Conservation (phyloP, 441 rosid species). For the Pelargonium citronellum region DNA sequence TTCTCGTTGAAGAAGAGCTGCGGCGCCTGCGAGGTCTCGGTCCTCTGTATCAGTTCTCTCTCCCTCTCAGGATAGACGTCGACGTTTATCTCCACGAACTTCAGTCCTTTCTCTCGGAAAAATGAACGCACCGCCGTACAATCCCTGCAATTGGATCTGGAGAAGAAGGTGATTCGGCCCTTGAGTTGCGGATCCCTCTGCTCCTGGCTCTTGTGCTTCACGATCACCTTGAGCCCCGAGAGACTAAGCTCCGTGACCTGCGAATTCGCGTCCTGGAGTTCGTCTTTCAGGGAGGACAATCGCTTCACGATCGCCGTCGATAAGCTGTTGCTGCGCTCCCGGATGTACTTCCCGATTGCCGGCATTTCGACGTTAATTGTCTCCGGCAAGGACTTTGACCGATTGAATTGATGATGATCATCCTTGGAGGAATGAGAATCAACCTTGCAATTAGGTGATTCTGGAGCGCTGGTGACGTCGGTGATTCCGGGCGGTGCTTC, state of each 20-base stretch:
- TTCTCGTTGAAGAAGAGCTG: conserved; percentile 80
- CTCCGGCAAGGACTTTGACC: conserved; percentile 35
- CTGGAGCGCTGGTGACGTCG: background rate
- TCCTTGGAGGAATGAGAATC: conserved; percentile 3
- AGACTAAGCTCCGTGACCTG: conserved; percentile 61
- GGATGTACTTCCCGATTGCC: conserved; percentile 45
- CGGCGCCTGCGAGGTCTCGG: conserved; percentile 63
- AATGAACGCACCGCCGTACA: conserved; percentile 68
- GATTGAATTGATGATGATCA: conserved; percentile 9
- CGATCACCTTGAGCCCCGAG: conserved; percentile 68
- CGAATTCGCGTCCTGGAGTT: conserved; percentile 13
- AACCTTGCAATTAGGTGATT: background rate
- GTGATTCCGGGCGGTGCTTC: conserved; percentile 61
- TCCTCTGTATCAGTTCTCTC: conserved; percentile 55
- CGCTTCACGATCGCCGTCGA: conserved; percentile 52
- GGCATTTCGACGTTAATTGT: conserved; percentile 34
- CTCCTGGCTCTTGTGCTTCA: conserved; percentile 39
- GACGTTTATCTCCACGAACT: conserved; percentile 71
- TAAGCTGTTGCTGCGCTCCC: conserved; percentile 47
- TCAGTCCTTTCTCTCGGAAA: conserved; percentile 44
- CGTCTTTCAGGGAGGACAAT: conserved; percentile 32
- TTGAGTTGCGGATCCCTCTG: conserved; percentile 27
- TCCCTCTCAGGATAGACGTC: conserved; percentile 61
- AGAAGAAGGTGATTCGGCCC: conserved; percentile 61
- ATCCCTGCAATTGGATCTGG: conserved; percentile 76